These are phyloP conservation scores for Botrytis paeoniae DNA, from an alignment of 2,329 filamentous ascomycete species.

Conservation along the genomic window DNA sequence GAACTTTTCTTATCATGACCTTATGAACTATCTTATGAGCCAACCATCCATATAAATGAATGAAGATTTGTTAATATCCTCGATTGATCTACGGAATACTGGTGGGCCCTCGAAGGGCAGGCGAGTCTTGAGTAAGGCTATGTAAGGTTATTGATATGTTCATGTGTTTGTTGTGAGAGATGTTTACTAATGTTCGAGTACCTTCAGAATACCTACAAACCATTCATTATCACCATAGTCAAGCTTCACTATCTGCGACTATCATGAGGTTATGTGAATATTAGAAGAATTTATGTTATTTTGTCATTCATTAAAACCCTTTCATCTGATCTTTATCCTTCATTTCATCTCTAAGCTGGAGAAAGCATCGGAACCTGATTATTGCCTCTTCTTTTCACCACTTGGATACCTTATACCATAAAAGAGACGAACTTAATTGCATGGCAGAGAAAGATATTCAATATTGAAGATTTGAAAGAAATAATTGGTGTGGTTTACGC, in stretches of 20 bases:
- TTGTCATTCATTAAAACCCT: slow-evolving; percentile 1
- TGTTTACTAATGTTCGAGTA: slow-evolving; percentile 7
- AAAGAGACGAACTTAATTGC: not conserved
- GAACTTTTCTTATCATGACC: not conserved
- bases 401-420: not conserved
- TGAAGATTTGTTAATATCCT: not conserved
- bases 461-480: not conserved
- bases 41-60: not conserved
- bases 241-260: slow-evolving; percentile 1
- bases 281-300: not conserved
- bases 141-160: not conserved
- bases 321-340: not conserved
- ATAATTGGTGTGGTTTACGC: not conserved
- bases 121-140: slow-evolving; percentile 1
- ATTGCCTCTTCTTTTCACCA: not conserved
- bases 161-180: slow-evolving; percentile 8
- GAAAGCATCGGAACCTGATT: not conserved
- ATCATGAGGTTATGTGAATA: not conserved
- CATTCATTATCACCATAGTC: slow-evolving; percentile 4
- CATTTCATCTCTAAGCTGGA: not conserved
- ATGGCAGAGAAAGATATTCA: not conserved
- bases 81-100: slow-evolving; percentile 3
- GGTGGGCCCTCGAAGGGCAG: slow-evolving; percentile 19
- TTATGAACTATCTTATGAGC: not conserved
- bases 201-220: slow-evolving; percentile 4